Base-by-base conservation (phyloP, 2,329 filamentous ascomycete species). In the Dactylonectria estremocensis region DNA sequence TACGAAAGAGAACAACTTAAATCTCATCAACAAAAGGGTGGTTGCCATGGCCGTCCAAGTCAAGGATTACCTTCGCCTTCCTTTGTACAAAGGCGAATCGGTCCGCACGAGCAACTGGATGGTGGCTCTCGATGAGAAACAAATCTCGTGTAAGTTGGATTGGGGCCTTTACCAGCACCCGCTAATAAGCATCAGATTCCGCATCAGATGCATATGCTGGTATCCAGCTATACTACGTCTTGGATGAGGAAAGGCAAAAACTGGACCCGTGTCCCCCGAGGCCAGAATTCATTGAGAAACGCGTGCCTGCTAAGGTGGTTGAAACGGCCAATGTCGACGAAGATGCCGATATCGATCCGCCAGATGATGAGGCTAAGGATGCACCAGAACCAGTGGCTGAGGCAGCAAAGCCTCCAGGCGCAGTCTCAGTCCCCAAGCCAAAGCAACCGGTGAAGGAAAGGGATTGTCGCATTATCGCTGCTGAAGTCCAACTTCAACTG, bases 151-250 rank as follows among this genome's bases (percentile, higher is more conserved):
- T 95, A 87, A 84, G 92, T 49, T 24, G 46, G 18, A 10, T 14
- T 35, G 14, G 14, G 9, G 20, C 11, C 10, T 3, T 24, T 20
- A 22, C 28, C 3, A 5, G 5, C 10, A 35, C 11, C 22, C 13
- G 18, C 65, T 76, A 48, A 72, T 22, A 5, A n/a, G 2, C 10
- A 6, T 31, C 33, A 93, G 91, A 95, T 79, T 90, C 93, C 10
- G 94, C 94, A 13, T 91, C 93, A 1, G 94, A 97, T 78, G 92
- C 94, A 0, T 98, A 97, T 77, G 94, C 93, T 66, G 89, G 91
- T 49, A 81, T 92, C 11, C 91, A 93, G 63, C 83, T 98, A 1
- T 97, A 90, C 75, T 85, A 93, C 67, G 86, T 87, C 1, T 83
- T 97, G 50, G 91, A 98, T 64, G 82, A 88, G 56, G 89, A 92